Conservation (phyloP, 768 basidiomycete genomes). For the Suillus placidus region DNA sequence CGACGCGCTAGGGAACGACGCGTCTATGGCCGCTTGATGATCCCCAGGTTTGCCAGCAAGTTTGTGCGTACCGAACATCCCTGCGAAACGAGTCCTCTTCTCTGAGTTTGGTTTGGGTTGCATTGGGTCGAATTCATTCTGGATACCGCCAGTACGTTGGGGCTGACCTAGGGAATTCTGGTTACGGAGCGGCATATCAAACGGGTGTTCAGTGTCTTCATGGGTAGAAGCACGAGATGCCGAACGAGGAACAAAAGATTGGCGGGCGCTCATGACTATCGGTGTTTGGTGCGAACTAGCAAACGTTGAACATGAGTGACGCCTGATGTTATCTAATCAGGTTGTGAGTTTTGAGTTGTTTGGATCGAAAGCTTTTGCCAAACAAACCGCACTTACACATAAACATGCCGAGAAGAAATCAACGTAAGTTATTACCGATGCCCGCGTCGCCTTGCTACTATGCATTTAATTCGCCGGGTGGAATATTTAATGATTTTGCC, state of each 20-base stretch:
- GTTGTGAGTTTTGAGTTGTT: not conserved
- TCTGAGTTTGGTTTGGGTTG: not conserved
- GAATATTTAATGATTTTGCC: conserved; percentile 4
- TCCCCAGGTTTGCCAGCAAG: not conserved
- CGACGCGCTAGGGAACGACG: not conserved
- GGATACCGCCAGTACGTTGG: not conserved
- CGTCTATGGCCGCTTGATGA: not conserved
- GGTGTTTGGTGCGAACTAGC: not conserved
- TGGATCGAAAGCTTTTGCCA: conserved; percentile 10
- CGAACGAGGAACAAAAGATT: conserved; percentile 7
- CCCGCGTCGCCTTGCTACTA: not conserved
- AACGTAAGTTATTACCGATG: not conserved
- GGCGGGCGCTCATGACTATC: conserved; percentile 2
- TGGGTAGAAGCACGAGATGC: conserved; percentile 5
- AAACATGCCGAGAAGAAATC: not conserved
- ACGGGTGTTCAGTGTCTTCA: not conserved
- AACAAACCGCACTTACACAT: not conserved
- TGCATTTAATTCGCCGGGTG: not conserved
- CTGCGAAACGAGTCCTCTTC: conserved; percentile 4
- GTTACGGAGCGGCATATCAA: conserved; percentile 2
- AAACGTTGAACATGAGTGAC: not conserved
- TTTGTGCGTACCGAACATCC: not conserved
- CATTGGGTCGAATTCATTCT: not conserved
- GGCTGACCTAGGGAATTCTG: conserved; percentile 2
- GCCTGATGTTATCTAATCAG: not conserved